Conservation (phyloP, 164 flowering plant genomes). For the Dillenia turbinata region DNA sequence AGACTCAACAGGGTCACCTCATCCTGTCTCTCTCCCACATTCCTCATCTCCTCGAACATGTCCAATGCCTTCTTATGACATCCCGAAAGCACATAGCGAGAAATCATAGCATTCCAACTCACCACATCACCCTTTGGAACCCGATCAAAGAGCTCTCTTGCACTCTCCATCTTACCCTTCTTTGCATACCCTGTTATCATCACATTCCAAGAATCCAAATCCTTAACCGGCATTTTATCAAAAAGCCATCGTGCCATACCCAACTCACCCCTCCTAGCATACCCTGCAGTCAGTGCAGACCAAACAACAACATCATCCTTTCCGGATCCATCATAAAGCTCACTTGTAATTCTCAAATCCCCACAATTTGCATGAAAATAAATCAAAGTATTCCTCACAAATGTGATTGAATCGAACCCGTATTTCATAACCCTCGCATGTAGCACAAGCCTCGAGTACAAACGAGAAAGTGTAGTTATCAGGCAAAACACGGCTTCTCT, state of each 20-base stretch:
- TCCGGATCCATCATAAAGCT: conserved; percentile 47
- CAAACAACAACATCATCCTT: conserved; percentile 58
- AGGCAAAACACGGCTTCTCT: conserved; percentile 25
- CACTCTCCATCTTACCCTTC: conserved; percentile 60
- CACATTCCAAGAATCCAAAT: conserved; percentile 85
- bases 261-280: conserved; percentile 59
- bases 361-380: conserved; percentile 72
- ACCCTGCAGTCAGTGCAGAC: conserved; percentile 77
- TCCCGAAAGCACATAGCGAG: conserved; percentile 48
- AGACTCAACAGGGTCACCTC: conserved; percentile 64
- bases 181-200: conserved; percentile 74
- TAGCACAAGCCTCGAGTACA: conserved; percentile 70
- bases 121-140: conserved; percentile 53
- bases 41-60: conserved; percentile 64
- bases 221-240: conserved; percentile 69
- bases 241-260: conserved; percentile 45
- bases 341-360: conserved; percentile 44
- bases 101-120: conserved; percentile 66
- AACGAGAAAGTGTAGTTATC: conserved; percentile 67
- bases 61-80: conserved; percentile 36
- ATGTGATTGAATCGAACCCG: conserved; percentile 49
- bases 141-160: conserved; percentile 45
- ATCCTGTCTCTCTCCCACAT: conserved; percentile 43
- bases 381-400: conserved; percentile 63
- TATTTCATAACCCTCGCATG: conserved; percentile 52